Evolutionary conservation across 1,284 basidiomycete genomes (phyloP).

Genomic region (Apiotrichum laibachii): DNA sequence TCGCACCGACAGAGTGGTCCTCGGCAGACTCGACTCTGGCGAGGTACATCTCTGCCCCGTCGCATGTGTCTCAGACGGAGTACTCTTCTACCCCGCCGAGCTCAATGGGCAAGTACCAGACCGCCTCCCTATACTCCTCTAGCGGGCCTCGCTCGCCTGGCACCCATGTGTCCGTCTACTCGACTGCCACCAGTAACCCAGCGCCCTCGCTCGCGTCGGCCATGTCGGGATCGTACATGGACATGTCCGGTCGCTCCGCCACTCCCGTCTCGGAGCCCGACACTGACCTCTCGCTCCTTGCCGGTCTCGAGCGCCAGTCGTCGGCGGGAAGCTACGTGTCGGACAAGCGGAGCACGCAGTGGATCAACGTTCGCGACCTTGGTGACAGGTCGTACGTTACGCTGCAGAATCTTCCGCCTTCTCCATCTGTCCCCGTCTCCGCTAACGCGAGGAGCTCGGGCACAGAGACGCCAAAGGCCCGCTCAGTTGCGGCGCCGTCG

Average conservation of each 20-base stretch:
- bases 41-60: not conserved
- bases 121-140: not conserved
- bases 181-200: not conserved
- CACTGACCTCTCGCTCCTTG: constrained; percentile 33
- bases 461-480: not conserved
- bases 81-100: constrained; percentile 1
- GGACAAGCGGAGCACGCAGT: not conserved
- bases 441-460: not conserved
- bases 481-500: not conserved
- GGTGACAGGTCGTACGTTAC: constrained; percentile 1
- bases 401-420: not conserved
- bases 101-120: not conserved
- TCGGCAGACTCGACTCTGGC: not conserved
- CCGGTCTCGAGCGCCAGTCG: constrained; percentile 41
- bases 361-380: not conserved
- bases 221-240: not conserved
- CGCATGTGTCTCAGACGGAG: not conserved
- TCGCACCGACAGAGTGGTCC: not conserved
- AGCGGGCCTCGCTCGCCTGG: not conserved
- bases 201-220: not conserved
- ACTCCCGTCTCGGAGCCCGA: constrained; percentile 43
- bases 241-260: constrained; percentile 7
- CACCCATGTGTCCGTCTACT: not conserved
- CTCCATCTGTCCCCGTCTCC: not conserved
- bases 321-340: constrained; percentile 18